phyloP scores from a whole-genome alignment of 148 eudicot species.

The Spergularia marina region DNA sequence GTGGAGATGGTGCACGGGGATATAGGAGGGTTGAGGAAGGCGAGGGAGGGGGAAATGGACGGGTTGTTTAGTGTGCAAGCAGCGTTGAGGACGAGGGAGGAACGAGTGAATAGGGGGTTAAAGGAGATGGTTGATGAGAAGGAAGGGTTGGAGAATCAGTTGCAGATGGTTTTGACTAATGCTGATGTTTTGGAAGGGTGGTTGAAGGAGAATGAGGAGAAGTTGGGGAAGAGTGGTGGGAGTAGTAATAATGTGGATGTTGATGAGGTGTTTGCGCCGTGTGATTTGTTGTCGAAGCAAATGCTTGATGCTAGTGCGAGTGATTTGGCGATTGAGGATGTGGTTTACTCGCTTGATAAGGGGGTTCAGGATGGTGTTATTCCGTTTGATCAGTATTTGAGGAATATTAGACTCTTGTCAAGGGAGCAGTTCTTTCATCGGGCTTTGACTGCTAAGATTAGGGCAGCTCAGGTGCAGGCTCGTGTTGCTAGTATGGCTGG shows the following conservation, averaged over 20 bases:
- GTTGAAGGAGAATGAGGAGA: conserved; percentile 75
- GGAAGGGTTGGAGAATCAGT: conserved; percentile 76
- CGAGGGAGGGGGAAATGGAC: conserved; percentile 80
- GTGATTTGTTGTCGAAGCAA: conserved; percentile 74
- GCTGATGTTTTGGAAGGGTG: conserved; percentile 75
- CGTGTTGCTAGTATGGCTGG: conserved; percentile 86
- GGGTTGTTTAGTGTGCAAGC: conserved; percentile 65
- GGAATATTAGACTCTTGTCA: conserved; percentile 71
- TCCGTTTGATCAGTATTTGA: conserved; percentile 81
- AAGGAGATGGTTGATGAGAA: conserved; percentile 80
- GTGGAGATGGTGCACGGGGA: conserved; percentile 69
- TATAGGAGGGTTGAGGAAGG: conserved; percentile 62
- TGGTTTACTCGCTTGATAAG: conserved; percentile 78
- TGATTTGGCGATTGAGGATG: conserved; percentile 92
- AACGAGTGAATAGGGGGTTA: conserved; percentile 49
- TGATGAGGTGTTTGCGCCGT: conserved; percentile 70
- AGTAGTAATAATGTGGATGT: conserved; percentile 35
- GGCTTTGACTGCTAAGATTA: conserved; percentile 60
- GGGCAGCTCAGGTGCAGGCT: conserved; percentile 83
- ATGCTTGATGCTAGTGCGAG: conserved; percentile 66
- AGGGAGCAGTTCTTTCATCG: conserved; percentile 90
- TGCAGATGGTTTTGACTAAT: conserved; percentile 82
- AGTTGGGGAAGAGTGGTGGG: conserved; percentile 33
- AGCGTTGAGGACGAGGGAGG: conserved; percentile 59
- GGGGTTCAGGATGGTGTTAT: conserved; percentile 79